Evolutionary conservation across 1,139 yeast species (phyloP).

Genomic region (Zygotorulaspora mrakii): DNA sequence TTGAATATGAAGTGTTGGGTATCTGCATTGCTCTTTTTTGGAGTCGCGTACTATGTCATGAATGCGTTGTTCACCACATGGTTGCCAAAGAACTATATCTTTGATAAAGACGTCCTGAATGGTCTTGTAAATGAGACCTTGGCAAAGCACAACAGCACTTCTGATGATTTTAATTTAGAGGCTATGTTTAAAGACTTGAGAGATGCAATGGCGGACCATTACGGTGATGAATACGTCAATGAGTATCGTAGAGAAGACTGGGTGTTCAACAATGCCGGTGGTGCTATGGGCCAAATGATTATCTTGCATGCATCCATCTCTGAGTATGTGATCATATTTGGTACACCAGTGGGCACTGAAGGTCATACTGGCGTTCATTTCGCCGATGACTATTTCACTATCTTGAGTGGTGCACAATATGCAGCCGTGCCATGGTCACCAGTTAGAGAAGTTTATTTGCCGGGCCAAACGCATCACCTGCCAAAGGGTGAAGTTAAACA

Average conservation of each 20-base stretch:
- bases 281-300: conserved; percentile 98
- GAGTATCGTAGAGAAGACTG: conserved; percentile 73
- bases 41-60: conserved; percentile 28
- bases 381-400: conserved; percentile 94
- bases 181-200: conserved; percentile 55
- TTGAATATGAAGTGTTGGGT: conserved; percentile 35
- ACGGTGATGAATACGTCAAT: conserved; percentile 66
- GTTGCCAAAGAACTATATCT: conserved; percentile 64
- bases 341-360: conserved; percentile 87
- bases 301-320: conserved; percentile 93
- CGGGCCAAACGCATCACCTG: conserved; percentile 83
- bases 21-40: conserved; percentile 19
- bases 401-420: conserved; percentile 69
- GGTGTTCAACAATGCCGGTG: conserved; percentile 97
- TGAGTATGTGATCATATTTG: conserved; percentile 86
- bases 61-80: conserved; percentile 52
- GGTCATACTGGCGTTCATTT: conserved; percentile 96
- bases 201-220: conserved; percentile 53
- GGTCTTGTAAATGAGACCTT: conserved; percentile 50
- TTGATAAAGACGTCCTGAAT: conserved; percentile 46
- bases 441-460: conserved; percentile 60
- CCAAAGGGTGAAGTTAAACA: conserved; percentile 72
- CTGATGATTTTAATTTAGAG: conserved; percentile 22
- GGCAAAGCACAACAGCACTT: conserved; percentile 44
- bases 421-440: conserved; percentile 67